phyloP scores from a whole-genome alignment of 2,329 filamentous ascomycete genomes.

The Sclerotinia spermophila region DNA sequence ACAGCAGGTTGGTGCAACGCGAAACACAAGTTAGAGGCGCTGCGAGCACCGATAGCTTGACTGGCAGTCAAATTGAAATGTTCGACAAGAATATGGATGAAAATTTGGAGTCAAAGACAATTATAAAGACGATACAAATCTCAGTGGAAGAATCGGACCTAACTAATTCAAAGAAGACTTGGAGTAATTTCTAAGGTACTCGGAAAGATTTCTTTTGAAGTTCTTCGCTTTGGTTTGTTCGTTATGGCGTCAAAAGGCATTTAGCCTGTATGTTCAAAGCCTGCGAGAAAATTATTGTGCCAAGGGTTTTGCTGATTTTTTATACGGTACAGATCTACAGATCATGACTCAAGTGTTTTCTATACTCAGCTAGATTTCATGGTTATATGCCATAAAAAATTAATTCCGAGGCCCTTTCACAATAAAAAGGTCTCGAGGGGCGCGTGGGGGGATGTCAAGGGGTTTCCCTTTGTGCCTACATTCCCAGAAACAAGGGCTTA shows the following conservation, averaged over 20 bases:
- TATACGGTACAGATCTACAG: not conserved
- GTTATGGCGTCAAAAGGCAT: not conserved
- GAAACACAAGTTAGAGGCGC: not conserved
- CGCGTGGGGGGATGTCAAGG: not conserved
- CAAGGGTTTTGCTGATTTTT: not conserved
- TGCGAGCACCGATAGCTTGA: slow-evolving; percentile 5
- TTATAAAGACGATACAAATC: not conserved
- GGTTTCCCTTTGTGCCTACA: not conserved
- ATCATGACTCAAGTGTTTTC: not conserved
- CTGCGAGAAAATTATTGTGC: not conserved
- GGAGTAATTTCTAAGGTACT: slow-evolving; percentile 13
- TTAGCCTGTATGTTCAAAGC: not conserved
- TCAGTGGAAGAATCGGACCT: slow-evolving; percentile 2
- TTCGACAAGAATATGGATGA: not conserved
- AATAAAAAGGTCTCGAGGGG: no score
- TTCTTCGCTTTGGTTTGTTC: not conserved
- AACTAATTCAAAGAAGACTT: not conserved
- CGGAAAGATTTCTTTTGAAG: not conserved
- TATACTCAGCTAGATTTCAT: not conserved
- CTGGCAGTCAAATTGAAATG: not conserved
- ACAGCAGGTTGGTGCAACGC: not conserved
- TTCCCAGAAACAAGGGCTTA: not conserved
- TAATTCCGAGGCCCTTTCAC: not conserved
- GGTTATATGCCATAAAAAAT: not conserved
- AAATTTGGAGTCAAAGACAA: not conserved